phyloP scores from a whole-genome alignment of 1,284 basidiomycete genomes.

The Coniophora puteana region DNA sequence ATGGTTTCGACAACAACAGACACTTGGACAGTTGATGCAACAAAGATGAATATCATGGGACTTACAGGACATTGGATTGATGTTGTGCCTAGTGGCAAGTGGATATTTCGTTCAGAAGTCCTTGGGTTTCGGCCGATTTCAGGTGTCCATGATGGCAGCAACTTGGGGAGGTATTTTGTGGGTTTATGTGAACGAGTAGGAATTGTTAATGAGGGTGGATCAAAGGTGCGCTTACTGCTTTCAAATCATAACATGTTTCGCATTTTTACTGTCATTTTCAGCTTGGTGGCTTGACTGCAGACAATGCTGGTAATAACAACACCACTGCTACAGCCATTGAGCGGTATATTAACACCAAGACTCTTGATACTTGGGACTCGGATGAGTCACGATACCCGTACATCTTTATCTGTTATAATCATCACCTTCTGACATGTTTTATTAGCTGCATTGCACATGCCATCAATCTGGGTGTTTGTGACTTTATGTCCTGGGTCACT shows the following conservation, averaged over 20 bases:
- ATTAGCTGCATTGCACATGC: too few relatives aligned
- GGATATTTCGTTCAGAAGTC: conserved; percentile 17
- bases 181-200: conserved; percentile 19
- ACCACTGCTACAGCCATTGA: conserved; percentile 9
- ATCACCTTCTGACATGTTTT: conserved; percentile 17
- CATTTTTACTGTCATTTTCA: conserved; percentile 3
- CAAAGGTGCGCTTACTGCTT: conserved; percentile 17
- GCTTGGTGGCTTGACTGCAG: conserved; percentile 14
- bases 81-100: conserved; percentile 9
- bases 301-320: conserved; percentile 18
- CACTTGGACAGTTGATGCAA: conserved; percentile 18
- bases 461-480: conserved; percentile 16
- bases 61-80: conserved; percentile 21
- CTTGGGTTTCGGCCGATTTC: conserved; percentile 19
- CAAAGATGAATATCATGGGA: conserved; percentile 14
- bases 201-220: conserved; percentile 17
- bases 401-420: conserved; percentile 3
- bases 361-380: conserved; percentile 7
- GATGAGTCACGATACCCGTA: conserved; percentile 11
- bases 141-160: conserved; percentile 22
- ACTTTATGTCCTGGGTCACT: conserved; percentile 20
- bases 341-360: neutral
- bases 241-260: neutral
- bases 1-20: conserved; percentile 17
- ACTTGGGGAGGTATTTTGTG: conserved; percentile 22